A percentile compares a stretch with the other conserved stretches of the same genome.
Evolutionary conservation across 805 yeast genomes (phyloP).

Genomic region (Myxozyma neotropica): DNA sequence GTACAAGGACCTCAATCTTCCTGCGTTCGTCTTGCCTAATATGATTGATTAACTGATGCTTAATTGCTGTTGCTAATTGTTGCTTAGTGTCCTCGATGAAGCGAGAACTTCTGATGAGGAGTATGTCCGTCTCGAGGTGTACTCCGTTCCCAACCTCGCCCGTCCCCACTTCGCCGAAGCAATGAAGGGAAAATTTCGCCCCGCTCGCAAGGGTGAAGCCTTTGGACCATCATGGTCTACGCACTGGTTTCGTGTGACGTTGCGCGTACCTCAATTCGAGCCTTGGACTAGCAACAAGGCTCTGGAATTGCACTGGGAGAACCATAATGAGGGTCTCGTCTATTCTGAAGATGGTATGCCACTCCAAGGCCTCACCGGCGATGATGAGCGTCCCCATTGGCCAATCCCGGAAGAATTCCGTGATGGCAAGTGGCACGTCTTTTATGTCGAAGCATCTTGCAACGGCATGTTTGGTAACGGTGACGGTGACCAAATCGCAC

Average conservation of each 20-base stretch:
- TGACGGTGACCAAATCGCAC: conserved; percentile 55
- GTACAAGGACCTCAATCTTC: conserved; percentile 69
- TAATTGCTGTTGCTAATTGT: not conserved
- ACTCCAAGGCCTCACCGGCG: conserved; percentile 82
- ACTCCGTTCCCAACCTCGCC: conserved; percentile 69
- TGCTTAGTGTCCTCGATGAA: conserved; percentile 58
- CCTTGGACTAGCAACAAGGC: conserved; percentile 26
- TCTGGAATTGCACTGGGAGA: conserved; percentile 52
- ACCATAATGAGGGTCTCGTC: conserved; percentile 83
- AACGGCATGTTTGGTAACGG: conserved; percentile 92
- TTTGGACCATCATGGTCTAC: conserved; percentile 98
- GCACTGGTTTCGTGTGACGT: conserved; percentile 80
- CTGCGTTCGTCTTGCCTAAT: conserved; percentile 56
- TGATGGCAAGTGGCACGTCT: conserved; percentile 56
- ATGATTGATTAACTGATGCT: not conserved
- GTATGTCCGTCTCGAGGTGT: conserved; percentile 61
- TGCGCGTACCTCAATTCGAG: conserved; percentile 61
- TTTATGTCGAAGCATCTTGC: conserved; percentile 87
- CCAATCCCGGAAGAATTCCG: conserved; percentile 61
- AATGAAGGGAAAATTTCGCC: conserved; percentile 48
- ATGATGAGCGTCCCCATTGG: conserved; percentile 71
- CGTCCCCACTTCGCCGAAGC: conserved; percentile 68
- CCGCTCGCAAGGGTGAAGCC: conserved; percentile 59
- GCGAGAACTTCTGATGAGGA: conserved; percentile 55
- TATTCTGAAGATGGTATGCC: conserved; percentile 69